Base-by-base conservation (phyloP, 164 flowering plant species). In the Vitis riparia region DNA sequence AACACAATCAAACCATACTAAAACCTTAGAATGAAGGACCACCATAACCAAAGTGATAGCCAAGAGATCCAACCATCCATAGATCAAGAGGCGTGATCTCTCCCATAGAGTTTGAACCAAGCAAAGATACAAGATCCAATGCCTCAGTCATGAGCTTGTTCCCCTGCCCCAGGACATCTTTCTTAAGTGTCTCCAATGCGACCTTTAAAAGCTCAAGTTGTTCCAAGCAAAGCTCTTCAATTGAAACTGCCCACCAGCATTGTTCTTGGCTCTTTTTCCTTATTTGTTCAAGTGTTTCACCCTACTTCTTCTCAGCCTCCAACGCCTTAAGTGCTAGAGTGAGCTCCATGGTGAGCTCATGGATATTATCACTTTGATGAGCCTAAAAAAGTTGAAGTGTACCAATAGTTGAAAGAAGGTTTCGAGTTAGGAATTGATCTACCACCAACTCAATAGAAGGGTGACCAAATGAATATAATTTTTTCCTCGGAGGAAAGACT, bases 401-500 rank as follows among this genome's bases (percentile, higher is more conserved):
- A 12, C 49, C 17, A 27, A n/a, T 16, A 7, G 19, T 15, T 0
- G 76, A 48, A 1, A 32, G 30, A n/a, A 67, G 56, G 59, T 63
- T 64, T 16, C 65, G 62, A 5, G 73, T 15, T 7, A 77, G 67
- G 70, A 67, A 87, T 9, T 87, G 78, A 32, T 86, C 77, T 10
- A 83, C 7, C 4, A 90, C 15, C 23, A 87, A 50, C 8, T 88
- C 91, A 2, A 88, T 85, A 5, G 62, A 47, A 0, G 91, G 93
- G 69, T 86, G 88, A 49, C 93, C 93, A 51, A 87, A 90, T 3
- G 93, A 89, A 74, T 85, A 92, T 19, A 74, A 85, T 69, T 88
- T 92, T 3, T 79, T 69, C 0, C 80, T 87, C 0, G 97, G 95
- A 3, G 97, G 90, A 75, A 90, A 90, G 37, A 92, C 93, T 0